A percentile compares a stretch with the other conserved stretches of the same genome.
Conservation (phyloP, 2,329 filamentous ascomycete genomes). For the Curvularia spicifera region DNA sequence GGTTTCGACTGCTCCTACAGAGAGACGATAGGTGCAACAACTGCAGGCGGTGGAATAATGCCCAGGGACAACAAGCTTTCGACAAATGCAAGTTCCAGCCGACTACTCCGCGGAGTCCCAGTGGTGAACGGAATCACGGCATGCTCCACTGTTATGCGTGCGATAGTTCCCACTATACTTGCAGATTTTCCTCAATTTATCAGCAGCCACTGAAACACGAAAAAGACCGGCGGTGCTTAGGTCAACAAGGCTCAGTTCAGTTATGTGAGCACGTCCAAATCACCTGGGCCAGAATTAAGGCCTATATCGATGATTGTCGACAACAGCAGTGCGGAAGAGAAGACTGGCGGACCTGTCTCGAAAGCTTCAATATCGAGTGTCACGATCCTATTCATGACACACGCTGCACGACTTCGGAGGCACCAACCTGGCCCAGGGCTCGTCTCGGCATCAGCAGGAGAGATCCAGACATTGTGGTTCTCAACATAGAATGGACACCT, state of each 20-base stretch:
- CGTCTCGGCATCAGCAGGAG: constrained; percentile 15
- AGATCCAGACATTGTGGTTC: constrained; percentile 19
- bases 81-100: not conserved
- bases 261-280: constrained; percentile 27
- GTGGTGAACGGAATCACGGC: too few relatives aligned
- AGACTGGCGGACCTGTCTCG: constrained; percentile 24
- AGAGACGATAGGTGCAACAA: not conserved
- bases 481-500: constrained; percentile 28
- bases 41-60: constrained; percentile 1
- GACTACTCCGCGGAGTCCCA: not conserved
- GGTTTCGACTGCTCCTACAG: not conserved
- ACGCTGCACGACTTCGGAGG: constrained; percentile 25
- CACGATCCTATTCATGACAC: constrained; percentile 27
- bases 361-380: constrained; percentile 28
- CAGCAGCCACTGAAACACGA: not conserved
- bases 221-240: constrained; percentile 18
- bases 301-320: constrained; percentile 24
- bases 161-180: not conserved
- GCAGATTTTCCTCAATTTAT: not conserved
- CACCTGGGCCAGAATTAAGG: constrained; percentile 27
- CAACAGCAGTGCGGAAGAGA: constrained; percentile 7
- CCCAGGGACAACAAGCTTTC: not conserved
- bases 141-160: not conserved
- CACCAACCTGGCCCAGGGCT: constrained; percentile 29
- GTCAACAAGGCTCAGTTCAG: constrained; percentile 25